Percentiles rank a stretch among this genome's conserved stretches.
Conservation (phyloP, 177 flowering plant species). For the Vitis hybrid region DNA sequence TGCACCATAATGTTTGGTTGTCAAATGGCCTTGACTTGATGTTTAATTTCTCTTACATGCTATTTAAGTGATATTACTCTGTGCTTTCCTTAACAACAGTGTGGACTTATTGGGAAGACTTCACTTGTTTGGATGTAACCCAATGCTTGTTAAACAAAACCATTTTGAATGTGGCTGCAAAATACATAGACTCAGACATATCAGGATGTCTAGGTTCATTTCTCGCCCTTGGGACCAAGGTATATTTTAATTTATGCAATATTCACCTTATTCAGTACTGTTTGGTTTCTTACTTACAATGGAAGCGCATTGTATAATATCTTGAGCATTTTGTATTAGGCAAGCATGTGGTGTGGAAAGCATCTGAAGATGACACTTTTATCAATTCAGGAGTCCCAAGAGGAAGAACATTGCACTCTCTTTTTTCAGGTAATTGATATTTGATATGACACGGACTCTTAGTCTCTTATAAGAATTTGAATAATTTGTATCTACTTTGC, state of each 20-base stretch:
- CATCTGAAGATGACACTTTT: conserved; percentile 37
- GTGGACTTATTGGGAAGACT: conserved; percentile 87
- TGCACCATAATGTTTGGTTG: no score
- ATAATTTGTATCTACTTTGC: background rate
- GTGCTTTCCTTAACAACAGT: conserved; percentile 39
- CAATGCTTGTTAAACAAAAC: conserved; percentile 80
- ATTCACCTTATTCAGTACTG: background rate
- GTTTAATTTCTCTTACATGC: background rate
- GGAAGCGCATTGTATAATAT: background rate
- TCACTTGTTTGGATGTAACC: conserved; percentile 72
- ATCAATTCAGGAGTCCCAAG: conserved; percentile 49
- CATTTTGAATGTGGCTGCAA: conserved; percentile 62
- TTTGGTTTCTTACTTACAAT: background rate
- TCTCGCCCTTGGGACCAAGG: conserved; percentile 70
- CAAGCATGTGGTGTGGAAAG: conserved; percentile 52
- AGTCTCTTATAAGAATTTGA: background rate
- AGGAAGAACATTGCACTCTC: conserved; percentile 60
- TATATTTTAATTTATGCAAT: conserved; percentile 14
- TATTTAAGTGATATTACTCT: background rate
- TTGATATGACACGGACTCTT: background rate
- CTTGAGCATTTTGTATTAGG: conserved; percentile 36
- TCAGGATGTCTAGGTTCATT: conserved; percentile 41
- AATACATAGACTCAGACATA: conserved; percentile 39
- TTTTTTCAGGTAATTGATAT: conserved; percentile 61
- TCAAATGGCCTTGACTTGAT: background rate